A percentile compares a stretch with the other conserved stretches of the same genome.
Conservation (phyloP, 73 alveolate species). For the Tetrahymena borealis region DNA sequence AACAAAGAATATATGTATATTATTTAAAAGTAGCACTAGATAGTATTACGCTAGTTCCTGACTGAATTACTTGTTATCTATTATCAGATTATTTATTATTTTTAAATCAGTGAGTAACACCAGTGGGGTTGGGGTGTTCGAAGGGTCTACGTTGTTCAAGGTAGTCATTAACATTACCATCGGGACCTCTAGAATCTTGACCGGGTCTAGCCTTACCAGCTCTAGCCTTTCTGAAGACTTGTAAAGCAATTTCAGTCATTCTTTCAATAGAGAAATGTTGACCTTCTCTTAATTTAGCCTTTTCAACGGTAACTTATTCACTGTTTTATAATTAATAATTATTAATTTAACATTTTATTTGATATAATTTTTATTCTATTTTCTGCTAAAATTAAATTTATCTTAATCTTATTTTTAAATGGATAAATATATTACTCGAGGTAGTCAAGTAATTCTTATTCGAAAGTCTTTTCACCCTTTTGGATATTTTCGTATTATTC, state of each 20-base stretch:
- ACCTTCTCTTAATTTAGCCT: slow-evolving; percentile 30
- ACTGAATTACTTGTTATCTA: neutral
- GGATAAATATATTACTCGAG: neutral
- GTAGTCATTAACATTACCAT: slow-evolving; percentile 44
- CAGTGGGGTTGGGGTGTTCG: slow-evolving; percentile 17
- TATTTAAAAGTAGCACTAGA: neutral
- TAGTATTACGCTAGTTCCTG: neutral
- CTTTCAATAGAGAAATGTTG: slow-evolving; percentile 24
- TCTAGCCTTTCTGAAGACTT: slow-evolving; percentile 34
- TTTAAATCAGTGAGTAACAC: slow-evolving; percentile 39
- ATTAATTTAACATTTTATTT: neutral
- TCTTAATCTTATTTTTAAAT: neutral
- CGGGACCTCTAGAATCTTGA: slow-evolving; percentile 11
- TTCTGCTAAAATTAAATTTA: too few relatives aligned
- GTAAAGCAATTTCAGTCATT: slow-evolving; percentile 28
- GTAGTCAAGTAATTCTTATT: slow-evolving; percentile 28
- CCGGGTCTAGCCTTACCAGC: slow-evolving; percentile 30
- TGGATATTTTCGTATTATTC: slow-evolving; percentile 39
- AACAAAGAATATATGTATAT: neutral
- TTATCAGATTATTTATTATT: neutral
- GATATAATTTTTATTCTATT: too few relatives aligned
- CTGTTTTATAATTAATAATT: neutral
- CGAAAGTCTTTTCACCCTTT: slow-evolving; percentile 28
- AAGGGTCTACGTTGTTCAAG: slow-evolving; percentile 39
- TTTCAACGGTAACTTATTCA: slow-evolving; percentile 22